Base-by-base conservation (phyloP, 495 filamentous ascomycete genomes). In the Cercophora sp. region DNA sequence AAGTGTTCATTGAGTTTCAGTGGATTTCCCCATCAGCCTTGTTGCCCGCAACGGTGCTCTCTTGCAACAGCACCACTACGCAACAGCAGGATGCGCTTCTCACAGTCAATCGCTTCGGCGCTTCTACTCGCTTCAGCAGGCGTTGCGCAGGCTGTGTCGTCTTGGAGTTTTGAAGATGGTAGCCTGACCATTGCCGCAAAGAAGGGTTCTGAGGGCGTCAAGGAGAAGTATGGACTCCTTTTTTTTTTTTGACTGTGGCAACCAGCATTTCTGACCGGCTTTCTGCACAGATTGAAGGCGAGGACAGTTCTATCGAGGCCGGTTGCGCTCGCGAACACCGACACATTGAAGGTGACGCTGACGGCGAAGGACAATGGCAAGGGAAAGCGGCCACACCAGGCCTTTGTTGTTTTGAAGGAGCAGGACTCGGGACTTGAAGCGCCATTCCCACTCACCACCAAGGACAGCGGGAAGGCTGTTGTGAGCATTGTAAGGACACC, bases 91-190 rank as follows among this genome's bases (percentile, higher is more conserved):
- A 81, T 81, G 78, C 69, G 70, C 45, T 71, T 81, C 58, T 61
- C 72, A 56, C 62, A 65, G 46, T 78, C 77, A n/a, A 58, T 82
- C 51, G 55, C 73, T 16, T 65, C 74, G 31, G 71, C 73, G 49
- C 56, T 80, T 4, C 58, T 79, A 61, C 65, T 79, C 10, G 58
- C 74, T 37, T 68, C 72, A 51, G 69, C 73, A 36, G 69, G 70
- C 54, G 63, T 68, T 57, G 71, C 62, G 60, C 68, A 75, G 52
- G 85, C 87, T 35, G 86, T 88, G 45, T 81, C 87, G 27, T 82
- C 83, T 24, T 96, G 91, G 91, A 80, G 82, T 16, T 93, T 93
- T 68, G 80, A 86, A 63, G 89, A 96, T 77, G 91, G 85, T 66
- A 88, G 82, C 60, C 70, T 96, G 67, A 80, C 83, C 48, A 78